A percentile compares a stretch with the other conserved stretches of the same genome.
These are phyloP conservation scores for Kodamaea suecica DNA, from an alignment of 1,139 yeast species.

Conservation along the genomic window DNA sequence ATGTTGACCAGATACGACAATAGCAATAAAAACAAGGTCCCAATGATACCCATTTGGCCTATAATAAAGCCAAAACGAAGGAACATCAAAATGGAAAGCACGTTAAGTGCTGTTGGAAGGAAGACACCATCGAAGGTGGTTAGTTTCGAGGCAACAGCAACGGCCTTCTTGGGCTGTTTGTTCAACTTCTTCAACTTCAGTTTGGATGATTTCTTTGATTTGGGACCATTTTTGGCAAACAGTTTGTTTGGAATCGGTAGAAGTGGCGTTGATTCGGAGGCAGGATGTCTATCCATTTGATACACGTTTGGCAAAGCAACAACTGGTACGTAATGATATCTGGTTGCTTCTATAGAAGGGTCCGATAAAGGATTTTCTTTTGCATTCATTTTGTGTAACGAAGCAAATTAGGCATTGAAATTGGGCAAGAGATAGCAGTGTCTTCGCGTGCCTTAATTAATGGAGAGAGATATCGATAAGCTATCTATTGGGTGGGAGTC, in stretches of 20 bases:
- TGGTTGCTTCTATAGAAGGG: background rate
- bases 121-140: slow-evolving; percentile 79
- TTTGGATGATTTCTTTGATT: slow-evolving; percentile 1
- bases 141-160: slow-evolving; percentile 37
- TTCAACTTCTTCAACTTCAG: slow-evolving; percentile 2
- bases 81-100: slow-evolving; percentile 77
- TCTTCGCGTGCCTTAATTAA: background rate
- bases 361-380: background rate
- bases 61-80: slow-evolving; percentile 74
- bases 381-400: background rate
- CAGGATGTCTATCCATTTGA: slow-evolving; percentile 1
- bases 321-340: too few species aligned
- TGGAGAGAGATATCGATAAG: too few species aligned
- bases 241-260: slow-evolving; percentile 6
- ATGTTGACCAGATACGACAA: slow-evolving; percentile 65
- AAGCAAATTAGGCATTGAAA: background rate
- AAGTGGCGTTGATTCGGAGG: slow-evolving; percentile 11
- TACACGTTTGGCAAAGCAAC: background rate
- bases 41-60: slow-evolving; percentile 74
- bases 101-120: slow-evolving; percentile 72
- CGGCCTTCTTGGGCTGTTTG: slow-evolving; percentile 5
- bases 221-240: slow-evolving; percentile 2
- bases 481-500: too few species aligned
- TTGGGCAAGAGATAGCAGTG: background rate
- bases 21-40: slow-evolving; percentile 54